Conservation (phyloP, 2,329 filamentous ascomycete genomes). For the Onygenales sp. region DNA sequence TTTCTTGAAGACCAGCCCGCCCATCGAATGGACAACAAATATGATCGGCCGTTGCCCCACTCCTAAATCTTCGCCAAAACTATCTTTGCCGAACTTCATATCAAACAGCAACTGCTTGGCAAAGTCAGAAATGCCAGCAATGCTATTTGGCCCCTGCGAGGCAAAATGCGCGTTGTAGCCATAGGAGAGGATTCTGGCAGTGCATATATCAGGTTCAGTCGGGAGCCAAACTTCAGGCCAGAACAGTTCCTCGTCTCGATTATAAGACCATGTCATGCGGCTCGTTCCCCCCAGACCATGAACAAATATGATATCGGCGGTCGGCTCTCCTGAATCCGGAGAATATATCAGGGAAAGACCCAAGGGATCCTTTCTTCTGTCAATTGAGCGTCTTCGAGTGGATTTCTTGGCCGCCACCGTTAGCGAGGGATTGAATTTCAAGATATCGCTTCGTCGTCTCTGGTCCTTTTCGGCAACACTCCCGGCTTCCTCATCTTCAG, state of each 20-base stretch:
- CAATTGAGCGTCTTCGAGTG: not conserved
- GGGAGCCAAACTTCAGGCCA: slow-evolving; percentile 34
- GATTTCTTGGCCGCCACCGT: not conserved
- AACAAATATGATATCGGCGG: slow-evolving; percentile 31
- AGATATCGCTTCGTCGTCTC: not conserved
- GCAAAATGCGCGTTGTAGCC: slow-evolving; percentile 16
- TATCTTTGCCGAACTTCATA: slow-evolving; percentile 15
- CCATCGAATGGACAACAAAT: slow-evolving; percentile 40
- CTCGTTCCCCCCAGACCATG: slow-evolving; percentile 33
- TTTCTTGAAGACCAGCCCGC: slow-evolving; percentile 29
- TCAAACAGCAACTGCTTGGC: slow-evolving; percentile 19
- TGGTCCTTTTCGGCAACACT: not conserved
- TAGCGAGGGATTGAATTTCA: not conserved
- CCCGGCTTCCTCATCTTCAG: not conserved
- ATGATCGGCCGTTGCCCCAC: slow-evolving; percentile 26
- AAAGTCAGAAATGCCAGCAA: slow-evolving; percentile 17
- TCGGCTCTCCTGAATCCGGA: slow-evolving; percentile 9
- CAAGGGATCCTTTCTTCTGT: not conserved
- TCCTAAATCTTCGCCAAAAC: slow-evolving; percentile 7
- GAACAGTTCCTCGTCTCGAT: slow-evolving; percentile 21
- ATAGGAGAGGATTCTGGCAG: slow-evolving; percentile 16
- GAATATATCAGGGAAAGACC: slow-evolving; percentile 2
- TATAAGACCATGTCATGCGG: slow-evolving; percentile 31
- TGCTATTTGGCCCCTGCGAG: not conserved
- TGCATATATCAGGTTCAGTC: slow-evolving; percentile 12